Percentiles rank a stretch among this genome's conserved stretches.
Conservation (phyloP, 768 basidiomycete species). For the Rhizopogon vesiculosus region DNA sequence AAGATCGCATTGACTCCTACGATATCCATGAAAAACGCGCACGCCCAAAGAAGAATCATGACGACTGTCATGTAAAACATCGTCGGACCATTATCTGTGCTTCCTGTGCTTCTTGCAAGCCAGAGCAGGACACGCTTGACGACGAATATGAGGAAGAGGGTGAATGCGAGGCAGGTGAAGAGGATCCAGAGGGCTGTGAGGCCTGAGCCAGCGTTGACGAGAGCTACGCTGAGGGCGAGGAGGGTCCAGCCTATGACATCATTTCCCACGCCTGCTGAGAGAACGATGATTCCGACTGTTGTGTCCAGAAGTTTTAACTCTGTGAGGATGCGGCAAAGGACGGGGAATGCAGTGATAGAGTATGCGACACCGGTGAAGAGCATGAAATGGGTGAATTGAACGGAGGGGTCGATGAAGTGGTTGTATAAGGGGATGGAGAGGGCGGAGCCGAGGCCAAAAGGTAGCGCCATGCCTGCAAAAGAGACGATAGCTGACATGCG, state of each 20-base stretch:
- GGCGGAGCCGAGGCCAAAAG: slow-evolving; percentile 81
- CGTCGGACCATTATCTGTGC: slow-evolving; percentile 76
- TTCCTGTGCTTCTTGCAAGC: slow-evolving; percentile 76
- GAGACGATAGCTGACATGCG: slow-evolving; percentile 66
- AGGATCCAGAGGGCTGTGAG: slow-evolving; percentile 84
- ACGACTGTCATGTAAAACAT: slow-evolving; percentile 87
- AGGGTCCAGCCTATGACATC: slow-evolving; percentile 87
- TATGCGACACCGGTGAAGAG: slow-evolving; percentile 92
- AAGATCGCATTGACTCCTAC: slow-evolving; percentile 94
- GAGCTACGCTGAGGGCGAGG: slow-evolving; percentile 85
- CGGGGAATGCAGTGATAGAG: slow-evolving; percentile 84
- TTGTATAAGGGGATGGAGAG: slow-evolving; percentile 61
- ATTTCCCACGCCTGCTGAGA: slow-evolving; percentile 89
- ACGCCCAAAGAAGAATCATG: slow-evolving; percentile 76
- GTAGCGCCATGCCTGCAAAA: slow-evolving; percentile 78
- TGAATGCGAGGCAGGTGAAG: slow-evolving; percentile 75
- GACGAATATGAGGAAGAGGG: slow-evolving; percentile 68
- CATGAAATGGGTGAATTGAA: slow-evolving; percentile 86
- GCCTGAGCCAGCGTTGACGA: slow-evolving; percentile 85
- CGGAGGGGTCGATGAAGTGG: slow-evolving; percentile 59
- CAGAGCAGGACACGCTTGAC: slow-evolving; percentile 58
- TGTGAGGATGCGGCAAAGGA: slow-evolving; percentile 81
- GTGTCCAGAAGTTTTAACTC: slow-evolving; percentile 91
- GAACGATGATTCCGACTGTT: slow-evolving; percentile 86
- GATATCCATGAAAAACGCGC: slow-evolving; percentile 89